These are phyloP conservation scores for Abrus pulchellus DNA, from an alignment of 306 rosid species.

Conservation along the genomic window DNA sequence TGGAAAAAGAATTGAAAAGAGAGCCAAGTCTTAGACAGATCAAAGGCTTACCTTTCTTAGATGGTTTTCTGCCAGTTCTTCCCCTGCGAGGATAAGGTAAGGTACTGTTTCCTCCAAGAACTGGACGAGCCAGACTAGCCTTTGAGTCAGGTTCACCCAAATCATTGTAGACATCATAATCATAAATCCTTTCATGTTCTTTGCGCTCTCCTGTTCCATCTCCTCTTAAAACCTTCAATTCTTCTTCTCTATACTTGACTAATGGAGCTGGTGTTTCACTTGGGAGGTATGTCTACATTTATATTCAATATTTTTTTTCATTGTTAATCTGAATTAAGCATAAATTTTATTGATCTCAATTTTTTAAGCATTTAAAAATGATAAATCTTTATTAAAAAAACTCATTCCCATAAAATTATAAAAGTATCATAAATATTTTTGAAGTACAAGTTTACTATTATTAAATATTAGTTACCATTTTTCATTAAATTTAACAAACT, in stretches of 20 bases:
- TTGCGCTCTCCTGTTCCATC: conserved; percentile 65
- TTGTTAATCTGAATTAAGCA: background rate
- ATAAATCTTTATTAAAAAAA: too few species aligned
- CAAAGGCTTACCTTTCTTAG: conserved; percentile 53
- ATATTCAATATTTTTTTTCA: background rate
- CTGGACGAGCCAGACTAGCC: conserved; percentile 41
- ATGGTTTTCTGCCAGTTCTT: conserved; percentile 73
- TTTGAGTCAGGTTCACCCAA: conserved; percentile 59
- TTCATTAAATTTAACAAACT: too few species aligned
- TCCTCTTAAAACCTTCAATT: conserved; percentile 64
- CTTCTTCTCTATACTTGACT: conserved; percentile 52
- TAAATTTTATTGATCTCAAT: background rate
- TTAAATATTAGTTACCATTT: too few species aligned
- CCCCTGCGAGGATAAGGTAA: conserved; percentile 85
- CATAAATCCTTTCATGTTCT: conserved; percentile 76
- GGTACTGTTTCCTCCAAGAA: conserved; percentile 69
- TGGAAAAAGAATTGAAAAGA: too few species aligned
- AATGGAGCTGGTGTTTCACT: conserved; percentile 68
- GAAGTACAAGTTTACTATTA: too few species aligned
- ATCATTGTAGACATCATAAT: conserved; percentile 76
- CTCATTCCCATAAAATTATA: too few species aligned
- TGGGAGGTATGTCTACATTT: conserved; percentile 64
- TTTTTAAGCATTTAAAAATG: background rate
- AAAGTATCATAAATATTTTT: too few species aligned
- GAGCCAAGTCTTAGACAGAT: too few species aligned